Percentiles rank a stretch among this genome's conserved stretches.
These are phyloP conservation scores for Whalleya microplaca DNA, from an alignment of 2,329 filamentous ascomycete genomes.

Conservation along the genomic window DNA sequence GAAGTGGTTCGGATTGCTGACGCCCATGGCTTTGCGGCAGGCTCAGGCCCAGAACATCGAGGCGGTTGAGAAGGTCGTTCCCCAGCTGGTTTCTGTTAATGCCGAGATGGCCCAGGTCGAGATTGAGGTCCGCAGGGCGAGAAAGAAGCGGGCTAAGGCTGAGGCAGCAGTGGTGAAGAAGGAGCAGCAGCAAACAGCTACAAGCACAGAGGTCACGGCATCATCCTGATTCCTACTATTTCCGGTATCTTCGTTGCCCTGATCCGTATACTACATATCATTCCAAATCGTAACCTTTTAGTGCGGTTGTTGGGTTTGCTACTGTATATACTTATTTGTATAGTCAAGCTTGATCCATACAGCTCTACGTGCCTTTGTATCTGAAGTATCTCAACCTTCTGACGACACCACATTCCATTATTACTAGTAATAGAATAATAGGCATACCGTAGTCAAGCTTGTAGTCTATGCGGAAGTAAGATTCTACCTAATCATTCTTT, in stretches of 20 bases:
- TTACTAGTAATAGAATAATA: too few relatives aligned
- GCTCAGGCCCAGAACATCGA: constrained; percentile 63
- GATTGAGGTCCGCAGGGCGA: constrained; percentile 66
- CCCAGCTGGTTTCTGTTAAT: constrained; percentile 59
- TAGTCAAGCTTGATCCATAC: not conserved
- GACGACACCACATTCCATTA: too few relatives aligned
- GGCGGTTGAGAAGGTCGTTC: constrained; percentile 61
- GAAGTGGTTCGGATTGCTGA: constrained; percentile 59
- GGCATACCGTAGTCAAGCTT: too few relatives aligned
- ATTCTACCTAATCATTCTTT: too few relatives aligned
- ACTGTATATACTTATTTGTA: not conserved
- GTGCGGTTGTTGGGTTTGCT: not conserved
- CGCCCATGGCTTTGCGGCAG: constrained; percentile 54
- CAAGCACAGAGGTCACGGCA: constrained; percentile 11
- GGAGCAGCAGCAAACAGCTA: constrained; percentile 17
- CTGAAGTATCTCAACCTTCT: too few relatives aligned
- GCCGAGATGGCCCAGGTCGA: constrained; percentile 67
- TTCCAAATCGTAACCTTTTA: not conserved
- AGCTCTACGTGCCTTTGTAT: too few relatives aligned
- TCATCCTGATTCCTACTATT: constrained; percentile 4
- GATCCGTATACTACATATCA: too few relatives aligned
- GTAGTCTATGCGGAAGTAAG: too few relatives aligned
- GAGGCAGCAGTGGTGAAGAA: constrained; percentile 41
- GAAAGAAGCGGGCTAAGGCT: constrained; percentile 57
- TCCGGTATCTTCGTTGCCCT: too few relatives aligned